Evolutionary conservation across 1,284 basidiomycete species (phyloP).

Genomic region (Xerocomus minutiporus): DNA sequence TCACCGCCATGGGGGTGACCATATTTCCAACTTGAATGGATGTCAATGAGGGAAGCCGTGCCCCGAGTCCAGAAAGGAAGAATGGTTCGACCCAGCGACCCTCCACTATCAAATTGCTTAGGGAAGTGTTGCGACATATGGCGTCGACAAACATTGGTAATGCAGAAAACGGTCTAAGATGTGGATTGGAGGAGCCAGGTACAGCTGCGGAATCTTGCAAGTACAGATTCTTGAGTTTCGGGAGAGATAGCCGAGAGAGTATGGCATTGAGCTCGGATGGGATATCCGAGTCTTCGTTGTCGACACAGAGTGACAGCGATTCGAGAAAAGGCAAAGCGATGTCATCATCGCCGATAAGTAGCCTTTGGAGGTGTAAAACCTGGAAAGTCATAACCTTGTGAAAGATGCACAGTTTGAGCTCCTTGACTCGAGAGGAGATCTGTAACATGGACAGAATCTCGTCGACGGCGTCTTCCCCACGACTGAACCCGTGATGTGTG

Average conservation of each 20-base stretch:
- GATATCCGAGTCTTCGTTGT: conserved; percentile 46
- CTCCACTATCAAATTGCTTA: conserved; percentile 17
- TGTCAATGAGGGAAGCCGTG: conserved; percentile 13
- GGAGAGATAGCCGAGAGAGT: conserved; percentile 40
- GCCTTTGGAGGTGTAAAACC: conserved; percentile 11
- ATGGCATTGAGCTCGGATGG: conserved; percentile 48
- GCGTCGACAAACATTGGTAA: conserved; percentile 12
- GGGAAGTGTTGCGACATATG: conserved; percentile 7
- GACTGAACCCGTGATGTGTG: conserved; percentile 53
- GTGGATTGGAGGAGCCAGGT: conserved; percentile 4
- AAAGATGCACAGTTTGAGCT: conserved; percentile 43
- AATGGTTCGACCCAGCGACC: conserved; percentile 28
- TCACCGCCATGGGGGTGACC: conserved; percentile 5
- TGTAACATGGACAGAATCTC: conserved; percentile 48
- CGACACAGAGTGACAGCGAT: conserved; percentile 41
- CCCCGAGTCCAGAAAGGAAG: conserved; percentile 11
- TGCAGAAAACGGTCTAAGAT: conserved; percentile 12
- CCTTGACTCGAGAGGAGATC: conserved; percentile 41
- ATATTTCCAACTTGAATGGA: conserved; percentile 12
- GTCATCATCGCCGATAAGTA: conserved; percentile 12
- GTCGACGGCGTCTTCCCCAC: conserved; percentile 41
- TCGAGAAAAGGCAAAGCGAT: conserved; percentile 39
- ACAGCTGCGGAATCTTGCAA: conserved; percentile 34
- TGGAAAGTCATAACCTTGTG: conserved; percentile 19
- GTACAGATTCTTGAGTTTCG: conserved; percentile 38